Base-by-base conservation (phyloP, 1,284 basidiomycete species). In the Trichosporon faecale region DNA sequence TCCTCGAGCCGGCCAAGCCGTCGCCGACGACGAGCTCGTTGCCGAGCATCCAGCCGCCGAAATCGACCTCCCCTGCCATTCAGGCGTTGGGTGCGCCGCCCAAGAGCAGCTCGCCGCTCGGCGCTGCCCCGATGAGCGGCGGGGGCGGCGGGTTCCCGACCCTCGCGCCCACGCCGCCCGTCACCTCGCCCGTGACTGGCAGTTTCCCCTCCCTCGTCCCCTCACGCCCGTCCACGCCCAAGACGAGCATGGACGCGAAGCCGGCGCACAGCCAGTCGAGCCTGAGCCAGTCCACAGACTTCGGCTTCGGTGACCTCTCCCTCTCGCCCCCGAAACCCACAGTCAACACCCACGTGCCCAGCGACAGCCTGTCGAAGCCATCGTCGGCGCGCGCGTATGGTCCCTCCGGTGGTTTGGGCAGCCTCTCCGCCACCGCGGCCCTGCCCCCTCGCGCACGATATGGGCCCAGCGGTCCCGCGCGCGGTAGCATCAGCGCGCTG, bases 1-100 rank as follows among this genome's bases (percentile, higher is more conserved):
- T 79, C 52, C 70, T 75, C 3, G 70, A 73, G 0, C 69, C 71
- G 37, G 33, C 68, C 12, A 33, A 64, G 12, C 5, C 66, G 9
- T 37, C 66, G 4, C 31, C 61, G 11, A 9, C 64, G 33, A 44
- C 64, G n/a, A 12, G 40, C 18, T 27, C 67, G 6, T 37, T 37
- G 11, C 35, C 35, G 11, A 46, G 4, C 65, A 23, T 52, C 6
- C 37, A 65, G 4, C 63, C 70, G 27, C 66, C 55, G 16, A 61
- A 61, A 18, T 31, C 55, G 27, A 67, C 57, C 27, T 49, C 68
- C 3, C 44, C 68, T 3, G 27, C 14, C 27, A 8, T 60, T 5
- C 55, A 27, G 25, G 16, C 27, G 23, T 16, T 60, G 14, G 25
- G n/a, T n/a, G 25, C 27, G 27, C 55, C 55, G 27, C 55, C 55